Conservation (phyloP, 225 moss, liverwort and hornwort species). For the Polytrichum formosum region DNA sequence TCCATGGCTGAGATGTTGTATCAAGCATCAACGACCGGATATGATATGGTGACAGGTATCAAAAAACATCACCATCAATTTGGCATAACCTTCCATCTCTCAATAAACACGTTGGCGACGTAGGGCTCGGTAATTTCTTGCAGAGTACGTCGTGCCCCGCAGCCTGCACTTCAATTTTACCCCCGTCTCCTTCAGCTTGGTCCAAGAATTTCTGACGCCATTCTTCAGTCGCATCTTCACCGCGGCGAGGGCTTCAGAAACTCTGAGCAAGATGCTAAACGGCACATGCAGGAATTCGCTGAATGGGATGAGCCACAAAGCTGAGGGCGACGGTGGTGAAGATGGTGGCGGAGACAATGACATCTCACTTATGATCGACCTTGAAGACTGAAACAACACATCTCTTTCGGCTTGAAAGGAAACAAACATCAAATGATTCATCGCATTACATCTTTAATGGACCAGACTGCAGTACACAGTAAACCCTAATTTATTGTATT, state of each 20-base stretch:
- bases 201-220: constrained; percentile 1
- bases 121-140: background rate
- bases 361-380: background rate
- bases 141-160: background rate
- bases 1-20: too few relatives aligned
- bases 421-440: too few relatives aligned
- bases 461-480: too few relatives aligned
- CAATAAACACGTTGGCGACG: background rate
- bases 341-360: background rate
- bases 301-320: constrained; percentile 1
- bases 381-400: too few relatives aligned
- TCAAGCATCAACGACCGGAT: too few relatives aligned
- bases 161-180: constrained; percentile 5
- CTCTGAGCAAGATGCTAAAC: background rate
- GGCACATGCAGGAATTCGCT: constrained; percentile 7
- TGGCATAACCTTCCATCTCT: background rate
- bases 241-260: background rate
- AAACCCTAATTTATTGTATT: too few relatives aligned
- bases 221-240: background rate
- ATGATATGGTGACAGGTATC: too few relatives aligned
- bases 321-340: background rate
- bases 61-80: too few relatives aligned
- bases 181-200: background rate
- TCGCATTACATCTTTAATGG: too few relatives aligned
- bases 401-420: too few relatives aligned